Conservation (phyloP, 192 early-diverging fungal genomes). For the Podila epigama region DNA sequence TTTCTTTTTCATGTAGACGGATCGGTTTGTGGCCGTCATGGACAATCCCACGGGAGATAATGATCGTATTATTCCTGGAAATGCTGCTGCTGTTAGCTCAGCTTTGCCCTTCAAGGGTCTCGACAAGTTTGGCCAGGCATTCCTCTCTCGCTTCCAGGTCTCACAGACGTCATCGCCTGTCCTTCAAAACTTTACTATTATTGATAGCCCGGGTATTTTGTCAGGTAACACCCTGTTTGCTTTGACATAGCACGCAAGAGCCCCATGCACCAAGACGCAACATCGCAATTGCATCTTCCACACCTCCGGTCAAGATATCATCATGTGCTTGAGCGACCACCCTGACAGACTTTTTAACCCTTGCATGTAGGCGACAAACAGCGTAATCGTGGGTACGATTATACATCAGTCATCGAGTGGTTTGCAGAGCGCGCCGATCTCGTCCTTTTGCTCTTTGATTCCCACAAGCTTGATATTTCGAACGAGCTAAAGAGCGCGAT, state of each 20-base stretch:
- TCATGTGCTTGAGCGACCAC: too few relatives aligned
- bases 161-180: slow-evolving; percentile 78
- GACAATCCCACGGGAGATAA: slow-evolving; percentile 68
- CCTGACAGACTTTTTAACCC: too few relatives aligned
- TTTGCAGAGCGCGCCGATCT: slow-evolving; percentile 86
- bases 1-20: too few relatives aligned
- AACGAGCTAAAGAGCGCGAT: slow-evolving; percentile 86
- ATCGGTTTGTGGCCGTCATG: slow-evolving; percentile 86
- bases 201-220: slow-evolving; percentile 87
- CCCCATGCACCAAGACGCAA: too few relatives aligned
- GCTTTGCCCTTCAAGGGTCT: slow-evolving; percentile 80
- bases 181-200: slow-evolving; percentile 79
- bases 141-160: slow-evolving; percentile 83
- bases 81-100: slow-evolving; percentile 79
- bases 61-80: slow-evolving; percentile 83
- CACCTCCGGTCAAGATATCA: too few relatives aligned
- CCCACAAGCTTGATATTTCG: slow-evolving; percentile 85
- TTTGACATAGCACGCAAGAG: too few relatives aligned
- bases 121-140: slow-evolving; percentile 78
- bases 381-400: slow-evolving; percentile 80
- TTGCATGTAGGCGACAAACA: slow-evolving; percentile 89
- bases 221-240: too few relatives aligned
- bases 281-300: too few relatives aligned
- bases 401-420: slow-evolving; percentile 80
- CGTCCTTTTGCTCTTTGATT: slow-evolving; percentile 84